These are phyloP conservation scores for Zymoseptoria ardabiliae DNA, from an alignment of 2,329 filamentous ascomycete genomes.

Conservation along the genomic window DNA sequence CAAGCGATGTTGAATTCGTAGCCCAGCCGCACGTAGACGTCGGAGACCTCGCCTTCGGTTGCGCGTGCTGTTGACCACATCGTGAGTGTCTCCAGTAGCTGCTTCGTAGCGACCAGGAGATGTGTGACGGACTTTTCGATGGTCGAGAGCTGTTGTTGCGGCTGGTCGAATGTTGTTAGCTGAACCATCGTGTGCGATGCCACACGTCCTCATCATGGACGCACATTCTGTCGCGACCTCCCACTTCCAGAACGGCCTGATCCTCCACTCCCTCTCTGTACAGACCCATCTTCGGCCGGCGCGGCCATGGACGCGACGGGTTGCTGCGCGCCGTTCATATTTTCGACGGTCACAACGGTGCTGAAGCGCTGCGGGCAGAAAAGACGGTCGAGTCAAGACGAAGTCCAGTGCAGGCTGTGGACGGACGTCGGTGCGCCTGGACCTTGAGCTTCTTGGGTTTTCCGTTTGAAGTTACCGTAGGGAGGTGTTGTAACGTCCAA, in stretches of 20 bases:
- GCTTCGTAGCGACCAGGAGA: conserved; percentile 93
- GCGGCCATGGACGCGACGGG: conserved; percentile 13
- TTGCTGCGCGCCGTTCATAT: conserved; percentile 13
- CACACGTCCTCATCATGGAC: not conserved
- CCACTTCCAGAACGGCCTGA: conserved; percentile 20
- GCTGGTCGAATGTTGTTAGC: conserved; percentile 38
- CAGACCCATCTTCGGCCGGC: conserved; percentile 11
- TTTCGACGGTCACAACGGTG: not conserved
- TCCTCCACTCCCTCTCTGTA: conserved; percentile 23
- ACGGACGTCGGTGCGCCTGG: not conserved
- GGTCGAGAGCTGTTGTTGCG: conserved; percentile 74
- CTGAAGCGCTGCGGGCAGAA: not conserved
- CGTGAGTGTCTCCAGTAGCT: conserved; percentile 92
- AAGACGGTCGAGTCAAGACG: not conserved
- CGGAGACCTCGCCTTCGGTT: conserved; percentile 89
- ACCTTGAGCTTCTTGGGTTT: too few species aligned
- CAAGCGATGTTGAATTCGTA: conserved; percentile 99
- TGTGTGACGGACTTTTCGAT: conserved; percentile 99
- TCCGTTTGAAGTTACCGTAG: not conserved
- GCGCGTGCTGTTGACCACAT: conserved; percentile 93
- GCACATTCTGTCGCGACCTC: conserved; percentile 22
- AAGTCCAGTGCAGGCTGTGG: not conserved
- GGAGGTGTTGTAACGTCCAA: not conserved
- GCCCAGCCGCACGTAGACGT: conserved; percentile 92
- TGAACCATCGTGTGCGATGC: not conserved